Conservation (phyloP, 192 early-diverging fungal genomes). For the Geranomyces variabilis region DNA sequence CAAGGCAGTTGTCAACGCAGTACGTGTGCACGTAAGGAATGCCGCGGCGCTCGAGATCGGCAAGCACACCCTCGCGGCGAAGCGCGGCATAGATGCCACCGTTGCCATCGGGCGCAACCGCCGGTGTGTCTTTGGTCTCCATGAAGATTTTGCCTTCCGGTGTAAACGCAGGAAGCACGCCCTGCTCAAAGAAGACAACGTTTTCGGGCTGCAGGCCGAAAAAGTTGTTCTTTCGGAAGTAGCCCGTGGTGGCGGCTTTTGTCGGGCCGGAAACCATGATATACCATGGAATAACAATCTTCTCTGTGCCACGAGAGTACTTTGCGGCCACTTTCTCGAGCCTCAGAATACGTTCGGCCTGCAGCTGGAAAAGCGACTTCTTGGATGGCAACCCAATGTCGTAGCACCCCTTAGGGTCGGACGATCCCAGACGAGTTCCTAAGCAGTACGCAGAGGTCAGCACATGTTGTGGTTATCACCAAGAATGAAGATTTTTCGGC, state of each 20-base stretch:
- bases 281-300: constrained; percentile 93
- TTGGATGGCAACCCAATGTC: constrained; percentile 86
- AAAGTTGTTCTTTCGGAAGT: constrained; percentile 80
- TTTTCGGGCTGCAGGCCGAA: constrained; percentile 87
- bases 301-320: constrained; percentile 33
- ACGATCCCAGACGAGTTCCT: constrained; percentile 59
- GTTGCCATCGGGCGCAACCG: constrained; percentile 74
- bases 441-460: not conserved
- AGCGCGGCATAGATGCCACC: constrained; percentile 95
- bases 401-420: constrained; percentile 92
- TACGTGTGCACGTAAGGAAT: constrained; percentile 91
- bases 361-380: constrained; percentile 90
- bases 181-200: constrained; percentile 96
- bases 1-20: constrained; percentile 98
- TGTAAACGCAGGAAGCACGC: constrained; percentile 90
- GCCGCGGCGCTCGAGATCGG: constrained; percentile 77
- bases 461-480: not conserved
- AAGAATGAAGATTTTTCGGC: not conserved
- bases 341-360: constrained; percentile 89
- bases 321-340: constrained; percentile 66
- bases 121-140: constrained; percentile 66
- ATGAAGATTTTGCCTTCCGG: constrained; percentile 92
- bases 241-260: constrained; percentile 70
- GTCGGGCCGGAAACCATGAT: constrained; percentile 99
- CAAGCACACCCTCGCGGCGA: constrained; percentile 77